Conservation (phyloP, 108 stramenopile species). For the Pseudonitzschia pungens region DNA sequence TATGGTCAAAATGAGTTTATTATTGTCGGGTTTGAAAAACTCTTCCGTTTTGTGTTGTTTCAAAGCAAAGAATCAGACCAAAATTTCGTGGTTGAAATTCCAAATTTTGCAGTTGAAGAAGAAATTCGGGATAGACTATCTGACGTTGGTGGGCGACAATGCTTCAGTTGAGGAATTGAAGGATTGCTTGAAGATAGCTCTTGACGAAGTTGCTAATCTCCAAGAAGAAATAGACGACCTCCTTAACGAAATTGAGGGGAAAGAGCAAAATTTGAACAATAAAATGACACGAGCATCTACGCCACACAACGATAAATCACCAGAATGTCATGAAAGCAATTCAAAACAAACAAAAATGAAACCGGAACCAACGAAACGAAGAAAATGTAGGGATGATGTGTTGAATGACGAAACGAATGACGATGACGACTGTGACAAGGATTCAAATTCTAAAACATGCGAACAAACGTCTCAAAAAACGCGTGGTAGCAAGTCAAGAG, state of each 20-base stretch:
- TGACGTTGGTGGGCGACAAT: constrained; percentile 22
- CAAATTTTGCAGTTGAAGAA: constrained; percentile 9
- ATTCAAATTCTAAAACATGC: neutral
- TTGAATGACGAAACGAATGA: neutral
- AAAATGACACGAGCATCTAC: constrained; percentile 9
- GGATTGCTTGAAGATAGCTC: constrained; percentile 19
- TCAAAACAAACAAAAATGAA: too few relatives aligned
- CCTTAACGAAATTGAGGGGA: constrained; percentile 15
- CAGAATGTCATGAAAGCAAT: too few relatives aligned
- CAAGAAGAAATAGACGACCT: constrained; percentile 25
- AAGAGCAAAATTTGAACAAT: constrained; percentile 7
- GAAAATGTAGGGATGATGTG: too few relatives aligned
- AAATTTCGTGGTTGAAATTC: constrained; percentile 21
- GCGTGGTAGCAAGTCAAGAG: neutral
- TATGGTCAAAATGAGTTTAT: too few relatives aligned
- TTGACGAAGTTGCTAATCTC: constrained; percentile 12
- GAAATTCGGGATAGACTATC: constrained; percentile 35
- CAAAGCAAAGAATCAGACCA: constrained; percentile 18
- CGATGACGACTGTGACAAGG: neutral
- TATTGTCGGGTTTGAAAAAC: neutral
- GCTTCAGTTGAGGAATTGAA: constrained; percentile 17
- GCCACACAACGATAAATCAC: neutral
- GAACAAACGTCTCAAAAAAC: neutral
- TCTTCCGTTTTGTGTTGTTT: constrained; percentile 22
- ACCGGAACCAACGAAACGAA: too few relatives aligned